A percentile compares a stretch with the other conserved stretches of the same genome.
Evolutionary conservation across 441 rosid genomes (phyloP).

Genomic region (Viola pubescens): DNA sequence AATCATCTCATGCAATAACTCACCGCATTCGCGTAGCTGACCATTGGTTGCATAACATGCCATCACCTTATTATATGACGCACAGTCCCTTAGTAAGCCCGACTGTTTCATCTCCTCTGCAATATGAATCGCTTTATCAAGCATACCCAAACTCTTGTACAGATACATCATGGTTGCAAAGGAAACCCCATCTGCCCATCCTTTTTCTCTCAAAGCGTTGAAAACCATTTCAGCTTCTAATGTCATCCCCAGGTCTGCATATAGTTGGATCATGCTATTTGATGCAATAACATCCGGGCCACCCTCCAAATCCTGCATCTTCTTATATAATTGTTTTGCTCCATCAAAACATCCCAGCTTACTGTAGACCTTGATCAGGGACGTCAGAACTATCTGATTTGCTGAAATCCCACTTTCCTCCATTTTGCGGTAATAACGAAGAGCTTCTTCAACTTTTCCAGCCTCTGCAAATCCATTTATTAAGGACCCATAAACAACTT

Average conservation of each 20-base stretch:
- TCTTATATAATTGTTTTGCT: constrained; percentile 53
- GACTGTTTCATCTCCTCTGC: constrained; percentile 81
- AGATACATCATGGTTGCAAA: constrained; percentile 75
- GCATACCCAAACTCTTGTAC: constrained; percentile 80
- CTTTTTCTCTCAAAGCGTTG: constrained; percentile 42
- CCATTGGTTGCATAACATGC: constrained; percentile 61
- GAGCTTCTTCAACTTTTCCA: constrained; percentile 59
- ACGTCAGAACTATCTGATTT: constrained; percentile 66
- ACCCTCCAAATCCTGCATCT: constrained; percentile 50
- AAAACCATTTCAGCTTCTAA: constrained; percentile 68
- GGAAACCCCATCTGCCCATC: constrained; percentile 59
- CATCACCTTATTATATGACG: constrained; percentile 67
- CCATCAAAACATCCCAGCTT: constrained; percentile 69
- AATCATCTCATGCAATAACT: constrained; percentile 69
- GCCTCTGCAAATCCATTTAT: constrained; percentile 76
- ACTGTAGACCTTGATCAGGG: constrained; percentile 74
- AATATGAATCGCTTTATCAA: constrained; percentile 70
- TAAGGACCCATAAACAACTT: constrained; percentile 73
- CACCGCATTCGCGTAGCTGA: constrained; percentile 55
- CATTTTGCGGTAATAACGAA: constrained; percentile 53
- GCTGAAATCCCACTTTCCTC: constrained; percentile 48
- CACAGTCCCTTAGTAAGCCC: constrained; percentile 47
- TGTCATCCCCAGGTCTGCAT: constrained; percentile 66
- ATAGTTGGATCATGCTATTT: constrained; percentile 68
- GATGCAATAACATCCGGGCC: constrained; percentile 72